Conservation (phyloP, 169 alveolate species). For the Miamiensis avidus region DNA sequence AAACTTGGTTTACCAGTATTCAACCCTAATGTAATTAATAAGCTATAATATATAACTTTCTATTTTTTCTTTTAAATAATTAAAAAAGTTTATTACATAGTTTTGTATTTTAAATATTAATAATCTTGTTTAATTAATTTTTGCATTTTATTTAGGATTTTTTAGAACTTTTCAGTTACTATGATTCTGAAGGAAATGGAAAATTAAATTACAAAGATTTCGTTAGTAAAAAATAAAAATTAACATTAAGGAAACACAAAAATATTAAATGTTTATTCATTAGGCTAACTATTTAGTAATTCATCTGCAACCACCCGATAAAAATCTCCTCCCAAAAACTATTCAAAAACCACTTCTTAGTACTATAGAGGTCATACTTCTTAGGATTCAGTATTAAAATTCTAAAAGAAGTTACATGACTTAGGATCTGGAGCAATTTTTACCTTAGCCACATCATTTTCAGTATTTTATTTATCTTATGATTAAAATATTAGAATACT, state of each 20-base stretch:
- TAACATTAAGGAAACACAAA: not conserved
- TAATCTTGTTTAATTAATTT: not conserved
- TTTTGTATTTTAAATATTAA: not conserved
- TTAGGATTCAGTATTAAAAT: not conserved
- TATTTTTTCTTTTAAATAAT: too few species aligned
- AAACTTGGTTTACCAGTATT: conserved; percentile 73
- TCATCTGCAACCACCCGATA: not conserved
- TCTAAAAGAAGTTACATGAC: not conserved
- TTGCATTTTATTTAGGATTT: conserved; percentile 10
- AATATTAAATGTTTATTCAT: not conserved
- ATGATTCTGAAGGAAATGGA: conserved; percentile 67
- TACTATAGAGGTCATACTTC: not conserved
- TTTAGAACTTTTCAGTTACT: conserved; percentile 4
- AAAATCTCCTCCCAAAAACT: not conserved
- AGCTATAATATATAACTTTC: not conserved
- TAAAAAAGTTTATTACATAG: not conserved
- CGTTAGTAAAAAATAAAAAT: conserved; percentile 29
- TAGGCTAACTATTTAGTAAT: not conserved
- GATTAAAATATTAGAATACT: too few species aligned
- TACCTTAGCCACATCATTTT: not conserved
- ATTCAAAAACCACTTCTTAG: not conserved
- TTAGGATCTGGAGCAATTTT: not conserved
- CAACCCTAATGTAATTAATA: not conserved
- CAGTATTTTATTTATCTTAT: too few species aligned
- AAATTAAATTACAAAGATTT: conserved; percentile 72